phyloP scores from a whole-genome alignment of 2,329 filamentous ascomycete genomes.

The Beauveria australis region DNA sequence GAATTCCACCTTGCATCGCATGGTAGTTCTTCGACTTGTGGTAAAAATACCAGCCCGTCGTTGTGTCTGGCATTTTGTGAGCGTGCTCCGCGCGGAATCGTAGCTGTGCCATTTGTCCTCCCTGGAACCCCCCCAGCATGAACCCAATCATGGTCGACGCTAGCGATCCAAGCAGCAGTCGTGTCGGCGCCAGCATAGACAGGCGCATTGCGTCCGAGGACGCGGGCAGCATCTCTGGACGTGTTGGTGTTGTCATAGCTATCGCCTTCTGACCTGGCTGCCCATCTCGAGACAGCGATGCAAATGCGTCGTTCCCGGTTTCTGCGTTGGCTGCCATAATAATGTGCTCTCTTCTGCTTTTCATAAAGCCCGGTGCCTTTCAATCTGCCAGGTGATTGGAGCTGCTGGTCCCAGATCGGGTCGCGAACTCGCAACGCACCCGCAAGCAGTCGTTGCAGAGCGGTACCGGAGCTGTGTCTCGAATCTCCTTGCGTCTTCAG shows the following conservation, averaged over 20 bases:
- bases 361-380: neutral
- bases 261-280: neutral
- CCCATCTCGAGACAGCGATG: neutral
- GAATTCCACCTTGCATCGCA: conserved; percentile 65
- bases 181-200: conserved; percentile 55
- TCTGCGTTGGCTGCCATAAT: neutral
- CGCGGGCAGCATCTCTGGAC: conserved; percentile 2
- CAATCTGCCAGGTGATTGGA: neutral
- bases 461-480: neutral
- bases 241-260: neutral
- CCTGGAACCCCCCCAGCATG: conserved; percentile 61
- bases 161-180: conserved; percentile 56
- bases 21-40: conserved; percentile 97
- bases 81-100: conserved; percentile 94
- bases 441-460: neutral
- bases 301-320: neutral
- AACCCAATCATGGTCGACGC: conserved; percentile 62
- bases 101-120: conserved; percentile 64
- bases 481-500: neutral
- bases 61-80: conserved; percentile 76
- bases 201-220: conserved; percentile 32
- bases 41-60: conserved; percentile 94
- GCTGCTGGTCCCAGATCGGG: neutral
- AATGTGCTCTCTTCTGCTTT: neutral
- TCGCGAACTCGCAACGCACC: neutral